phyloP scores from a whole-genome alignment of 2,329 filamentous ascomycete genomes.

The Cercospora canescens region DNA sequence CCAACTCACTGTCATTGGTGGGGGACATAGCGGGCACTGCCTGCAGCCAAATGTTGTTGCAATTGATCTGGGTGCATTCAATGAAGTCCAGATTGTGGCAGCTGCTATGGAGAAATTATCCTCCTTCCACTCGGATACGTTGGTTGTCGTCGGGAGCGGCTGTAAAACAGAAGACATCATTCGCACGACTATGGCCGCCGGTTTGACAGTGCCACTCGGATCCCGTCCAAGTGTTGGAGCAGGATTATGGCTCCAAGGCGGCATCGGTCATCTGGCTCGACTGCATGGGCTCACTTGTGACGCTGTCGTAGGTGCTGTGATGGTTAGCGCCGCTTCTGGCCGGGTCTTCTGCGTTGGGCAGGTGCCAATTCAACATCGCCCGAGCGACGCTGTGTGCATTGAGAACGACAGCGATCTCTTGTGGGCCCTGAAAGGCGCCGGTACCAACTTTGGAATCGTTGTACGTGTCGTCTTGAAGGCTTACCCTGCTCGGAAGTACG shows the following conservation, averaged over 20 bases:
- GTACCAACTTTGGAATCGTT: neutral
- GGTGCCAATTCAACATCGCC: neutral
- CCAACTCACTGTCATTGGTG: constrained; percentile 47
- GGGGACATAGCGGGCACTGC: constrained; percentile 63
- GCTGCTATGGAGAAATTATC: too few species aligned
- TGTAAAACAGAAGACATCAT: neutral
- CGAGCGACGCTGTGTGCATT: neutral
- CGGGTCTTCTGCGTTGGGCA: neutral
- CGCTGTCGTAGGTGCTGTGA: neutral
- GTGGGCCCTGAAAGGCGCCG: neutral
- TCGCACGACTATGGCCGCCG: constrained; percentile 18
- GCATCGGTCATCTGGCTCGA: constrained; percentile 61
- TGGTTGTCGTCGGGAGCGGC: neutral
- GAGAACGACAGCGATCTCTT: neutral
- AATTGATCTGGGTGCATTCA: constrained; percentile 60
- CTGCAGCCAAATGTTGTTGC: constrained; percentile 54
- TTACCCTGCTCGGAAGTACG: neutral
- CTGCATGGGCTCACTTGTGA: constrained; percentile 50
- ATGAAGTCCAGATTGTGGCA: constrained; percentile 47
- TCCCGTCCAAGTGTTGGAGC: constrained; percentile 63
- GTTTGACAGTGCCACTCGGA: constrained; percentile 59
- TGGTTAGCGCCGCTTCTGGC: neutral
- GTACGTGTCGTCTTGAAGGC: neutral
- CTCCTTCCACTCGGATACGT: neutral
- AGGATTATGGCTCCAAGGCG: constrained; percentile 65